Evolutionary conservation across 2,329 filamentous ascomycete species (phyloP), one percentile per base, ranked within the genome.

Genomic region (Cadophora malorum): DNA sequence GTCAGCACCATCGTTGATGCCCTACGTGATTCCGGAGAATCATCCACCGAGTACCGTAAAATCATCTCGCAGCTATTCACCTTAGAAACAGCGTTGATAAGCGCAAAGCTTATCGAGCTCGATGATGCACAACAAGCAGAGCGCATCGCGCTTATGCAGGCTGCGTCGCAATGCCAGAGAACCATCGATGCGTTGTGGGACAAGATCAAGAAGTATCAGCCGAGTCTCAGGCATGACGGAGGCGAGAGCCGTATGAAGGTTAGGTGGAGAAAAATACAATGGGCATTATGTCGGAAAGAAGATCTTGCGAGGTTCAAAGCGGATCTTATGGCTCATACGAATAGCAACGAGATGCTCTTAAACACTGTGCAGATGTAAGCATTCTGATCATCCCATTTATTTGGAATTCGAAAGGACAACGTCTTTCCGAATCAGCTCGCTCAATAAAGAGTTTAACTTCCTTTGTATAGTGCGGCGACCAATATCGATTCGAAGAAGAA

Each of bases 131-230:
- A 73, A 16, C 38, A 69, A 50, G 71, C 64, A 23, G 72, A 77
- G 47, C 35, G 41, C n/a, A 56, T 75, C 35, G 71, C 76, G 0
- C 56, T 79, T 12, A 65, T 68, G 45, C 70, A 76, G 53, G 74
- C 73, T 3, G 71, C 71, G 4, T 49, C 70, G 41, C 66, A 72
- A 45, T 78, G 74, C 64, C 74, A 75, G 45, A 58, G 55, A 14
- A 75, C 76, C 23, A 77, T 78, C 21, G 71, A 75, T 66, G 64
- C 65, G 1, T 79, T 78, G 52, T 74, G 71, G 66, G 65, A 69
- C 53, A 76, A 73, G 28, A 67, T 76, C 1, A 49, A 73, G 63
- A 76, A 75, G 45, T 77, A 77, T 25, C 75, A 79, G 64, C 74
- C 72, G 23, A 33, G 8, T 67, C 28, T 73, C 25, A 33, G 52